These are phyloP conservation scores for Silene noctiflora DNA, from an alignment of 179 eudicot species.

Conservation along the genomic window DNA sequence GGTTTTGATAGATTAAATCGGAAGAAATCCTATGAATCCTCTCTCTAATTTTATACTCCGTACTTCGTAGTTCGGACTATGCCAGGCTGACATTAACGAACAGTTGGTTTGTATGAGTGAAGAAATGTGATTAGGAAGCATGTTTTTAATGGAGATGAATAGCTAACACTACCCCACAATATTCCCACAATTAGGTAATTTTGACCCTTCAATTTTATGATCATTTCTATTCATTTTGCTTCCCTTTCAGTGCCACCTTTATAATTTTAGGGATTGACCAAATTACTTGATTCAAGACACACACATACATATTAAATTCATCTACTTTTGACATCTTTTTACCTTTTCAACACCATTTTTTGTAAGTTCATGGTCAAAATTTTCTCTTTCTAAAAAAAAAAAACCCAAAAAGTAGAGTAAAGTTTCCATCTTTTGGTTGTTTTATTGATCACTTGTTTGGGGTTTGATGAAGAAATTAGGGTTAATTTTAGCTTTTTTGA, in stretches of 20 bases:
- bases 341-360: neutral
- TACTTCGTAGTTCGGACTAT: too few relatives aligned
- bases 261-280: neutral
- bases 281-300: neutral
- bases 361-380: neutral
- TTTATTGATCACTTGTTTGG: neutral
- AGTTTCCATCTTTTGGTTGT: constrained; percentile 6
- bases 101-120: too few relatives aligned
- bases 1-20: too few relatives aligned
- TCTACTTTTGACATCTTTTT: neutral
- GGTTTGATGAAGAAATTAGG: constrained; percentile 25
- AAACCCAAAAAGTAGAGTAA: neutral
- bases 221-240: neutral
- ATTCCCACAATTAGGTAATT: too few relatives aligned
- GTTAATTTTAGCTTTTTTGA: constrained; percentile 19
- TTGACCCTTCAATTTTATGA: too few relatives aligned
- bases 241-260: neutral
- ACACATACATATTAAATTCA: neutral
- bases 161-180: too few relatives aligned
- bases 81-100: too few relatives aligned
- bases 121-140: too few relatives aligned
- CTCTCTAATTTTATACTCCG: too few relatives aligned
- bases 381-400: neutral
- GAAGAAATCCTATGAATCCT: too few relatives aligned
- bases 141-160: too few relatives aligned